phyloP scores from a whole-genome alignment of 2,329 filamentous ascomycete genomes.

The Biscogniauxia mediterranea region DNA sequence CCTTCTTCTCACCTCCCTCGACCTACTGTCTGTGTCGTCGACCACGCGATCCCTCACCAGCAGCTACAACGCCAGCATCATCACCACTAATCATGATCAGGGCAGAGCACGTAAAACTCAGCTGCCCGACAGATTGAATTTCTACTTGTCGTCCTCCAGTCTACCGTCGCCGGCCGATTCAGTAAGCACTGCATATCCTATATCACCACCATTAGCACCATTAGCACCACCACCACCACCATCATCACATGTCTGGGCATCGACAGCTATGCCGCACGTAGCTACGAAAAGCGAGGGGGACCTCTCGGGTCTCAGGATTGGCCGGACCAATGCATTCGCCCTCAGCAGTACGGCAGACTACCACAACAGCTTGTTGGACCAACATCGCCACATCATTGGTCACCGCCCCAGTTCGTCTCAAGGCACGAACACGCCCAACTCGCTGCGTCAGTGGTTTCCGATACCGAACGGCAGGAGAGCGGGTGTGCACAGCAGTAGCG shows the following conservation, averaged over 20 bases:
- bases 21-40: conserved; percentile 2
- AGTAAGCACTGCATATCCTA: not conserved
- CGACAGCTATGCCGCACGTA: conserved; percentile 17
- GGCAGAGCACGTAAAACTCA: not conserved
- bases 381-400: conserved; percentile 7
- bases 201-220: not conserved
- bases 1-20: conserved; percentile 1
- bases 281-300: conserved; percentile 17
- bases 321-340: conserved; percentile 14
- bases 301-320: conserved; percentile 13
- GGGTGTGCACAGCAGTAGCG: conserved; percentile 2
- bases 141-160: conserved; percentile 4
- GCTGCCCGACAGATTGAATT: not conserved
- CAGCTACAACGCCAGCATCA: not conserved
- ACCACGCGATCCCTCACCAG: not conserved
- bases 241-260: not conserved
- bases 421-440: conserved; percentile 11
- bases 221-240: not conserved
- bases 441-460: conserved; percentile 21
- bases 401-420: conserved; percentile 1
- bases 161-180: not conserved
- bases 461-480: conserved; percentile 12
- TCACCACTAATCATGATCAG: not conserved
- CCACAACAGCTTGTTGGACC: conserved; percentile 22
- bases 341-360: conserved; percentile 25